Conservation (phyloP, 2,329 filamentous ascomycete species). For the Ascomycota sp. region DNA sequence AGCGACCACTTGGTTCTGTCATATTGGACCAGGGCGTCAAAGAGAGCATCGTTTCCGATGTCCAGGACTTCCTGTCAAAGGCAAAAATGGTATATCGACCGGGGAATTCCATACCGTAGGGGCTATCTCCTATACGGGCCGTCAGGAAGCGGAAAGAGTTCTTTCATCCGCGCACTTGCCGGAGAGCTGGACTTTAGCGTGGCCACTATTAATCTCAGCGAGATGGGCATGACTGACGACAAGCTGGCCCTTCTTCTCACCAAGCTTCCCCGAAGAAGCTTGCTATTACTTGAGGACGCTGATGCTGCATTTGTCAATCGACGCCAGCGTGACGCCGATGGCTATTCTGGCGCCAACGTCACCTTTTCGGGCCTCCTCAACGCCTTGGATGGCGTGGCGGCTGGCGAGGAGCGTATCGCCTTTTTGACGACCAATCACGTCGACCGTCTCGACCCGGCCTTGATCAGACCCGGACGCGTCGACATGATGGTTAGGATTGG, state of each 20-base stretch:
- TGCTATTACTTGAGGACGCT: conserved; percentile 74
- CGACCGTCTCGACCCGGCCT: conserved; percentile 68
- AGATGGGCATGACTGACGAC: conserved; percentile 77
- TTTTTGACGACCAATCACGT: conserved; percentile 93
- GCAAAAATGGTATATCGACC: conserved; percentile 75
- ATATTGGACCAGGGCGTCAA: conserved; percentile 70
- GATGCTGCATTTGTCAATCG: conserved; percentile 81
- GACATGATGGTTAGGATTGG: conserved; percentile 86
- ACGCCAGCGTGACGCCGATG: conserved; percentile 55
- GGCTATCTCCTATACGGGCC: conserved; percentile 81
- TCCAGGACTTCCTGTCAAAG: conserved; percentile 63
- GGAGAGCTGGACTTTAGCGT: conserved; percentile 87
- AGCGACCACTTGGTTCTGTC: conserved; percentile 74
- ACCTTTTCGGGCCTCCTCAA: conserved; percentile 86
- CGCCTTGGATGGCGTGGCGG: conserved; percentile 76
- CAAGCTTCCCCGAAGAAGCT: conserved; percentile 62
- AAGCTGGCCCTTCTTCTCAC: conserved; percentile 70
- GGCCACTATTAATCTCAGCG: conserved; percentile 77
- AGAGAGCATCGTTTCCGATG: conserved; percentile 59
- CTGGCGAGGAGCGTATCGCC: conserved; percentile 79
- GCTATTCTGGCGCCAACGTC: conserved; percentile 71
- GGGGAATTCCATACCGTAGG: conserved; percentile 81
- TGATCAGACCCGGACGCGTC: conserved; percentile 78
- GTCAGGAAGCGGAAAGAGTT: conserved; percentile 82
- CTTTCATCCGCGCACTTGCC: conserved; percentile 86